A percentile compares a stretch with the other conserved stretches of the same genome.
These are phyloP conservation scores for Phyllosticta ampelicida DNA, from an alignment of 2,329 filamentous ascomycete species.

Conservation along the genomic window DNA sequence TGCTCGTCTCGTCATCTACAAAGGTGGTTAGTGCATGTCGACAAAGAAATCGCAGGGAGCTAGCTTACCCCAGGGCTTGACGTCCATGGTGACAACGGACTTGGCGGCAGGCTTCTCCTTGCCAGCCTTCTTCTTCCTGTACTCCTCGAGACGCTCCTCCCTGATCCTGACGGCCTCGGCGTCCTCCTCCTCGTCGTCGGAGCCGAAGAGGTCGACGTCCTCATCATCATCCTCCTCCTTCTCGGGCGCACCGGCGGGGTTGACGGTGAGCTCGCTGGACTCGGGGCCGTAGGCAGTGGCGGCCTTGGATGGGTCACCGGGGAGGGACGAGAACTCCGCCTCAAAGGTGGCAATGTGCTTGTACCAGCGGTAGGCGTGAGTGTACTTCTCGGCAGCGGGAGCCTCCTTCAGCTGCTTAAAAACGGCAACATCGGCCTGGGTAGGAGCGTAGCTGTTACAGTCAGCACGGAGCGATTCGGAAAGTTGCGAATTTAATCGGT, in stretches of 20 bases:
- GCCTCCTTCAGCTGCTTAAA: conserved; percentile 77
- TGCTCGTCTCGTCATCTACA: conserved; percentile 86
- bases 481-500: neutral
- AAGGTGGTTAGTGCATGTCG: conserved; percentile 15
- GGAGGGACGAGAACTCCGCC: conserved; percentile 81
- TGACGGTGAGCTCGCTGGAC: conserved; percentile 61
- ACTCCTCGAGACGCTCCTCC: conserved; percentile 84
- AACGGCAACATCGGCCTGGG: conserved; percentile 90
- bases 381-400: conserved; percentile 78
- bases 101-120: conserved; percentile 91
- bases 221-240: conserved; percentile 48
- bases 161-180: conserved; percentile 72
- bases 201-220: conserved; percentile 87
- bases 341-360: conserved; percentile 94
- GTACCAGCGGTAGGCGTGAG: conserved; percentile 94
- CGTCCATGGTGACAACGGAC: conserved; percentile 88
- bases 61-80: conserved; percentile 95
- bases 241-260: conserved; percentile 73
- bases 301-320: conserved; percentile 81
- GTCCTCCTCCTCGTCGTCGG: conserved; percentile 89
- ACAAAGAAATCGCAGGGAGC: neutral
- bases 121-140: conserved; percentile 92
- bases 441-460: conserved; percentile 49
- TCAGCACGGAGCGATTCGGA: conserved; percentile 17
- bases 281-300: conserved; percentile 90